Percentiles rank a stretch among this genome's conserved stretches.
Evolutionary conservation across 106 monocot genomes (phyloP).

Genomic region (Dendrobium catenatum): DNA sequence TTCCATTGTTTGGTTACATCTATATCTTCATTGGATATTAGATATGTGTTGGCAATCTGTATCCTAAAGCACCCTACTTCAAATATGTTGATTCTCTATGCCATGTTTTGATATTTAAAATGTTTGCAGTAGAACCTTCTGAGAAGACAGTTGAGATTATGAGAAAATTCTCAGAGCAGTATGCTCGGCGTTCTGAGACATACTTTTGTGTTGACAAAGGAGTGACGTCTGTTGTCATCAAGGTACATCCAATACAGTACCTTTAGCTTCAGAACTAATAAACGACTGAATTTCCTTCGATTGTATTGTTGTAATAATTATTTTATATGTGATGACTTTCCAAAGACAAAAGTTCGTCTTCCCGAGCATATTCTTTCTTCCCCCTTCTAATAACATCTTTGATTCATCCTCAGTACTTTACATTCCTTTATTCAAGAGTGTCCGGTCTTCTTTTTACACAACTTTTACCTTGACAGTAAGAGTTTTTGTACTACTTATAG

Average conservation of each 20-base stretch:
- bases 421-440: not conserved
- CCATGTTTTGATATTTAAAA: not conserved
- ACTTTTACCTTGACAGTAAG: not conserved
- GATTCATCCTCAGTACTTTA: not conserved
- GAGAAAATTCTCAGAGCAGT: constrained; percentile 98
- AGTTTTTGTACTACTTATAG: not conserved
- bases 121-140: constrained; percentile 52
- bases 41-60: not conserved
- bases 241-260: constrained; percentile 38
- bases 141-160: constrained; percentile 91
- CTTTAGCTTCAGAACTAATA: not conserved
- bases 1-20: not conserved
- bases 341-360: not conserved
- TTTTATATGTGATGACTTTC: not conserved
- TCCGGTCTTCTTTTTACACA: not conserved
- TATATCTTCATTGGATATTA: not conserved
- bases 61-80: not conserved
- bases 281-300: not conserved
- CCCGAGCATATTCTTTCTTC: not conserved
- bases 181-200: constrained; percentile 88
- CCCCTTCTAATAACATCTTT: too few relatives aligned
- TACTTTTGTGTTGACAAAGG: constrained; percentile 96
- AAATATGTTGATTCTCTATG: not conserved
- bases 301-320: too few relatives aligned
- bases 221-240: constrained; percentile 96